Base-by-base conservation (phyloP, 176 grass and related monocot species). In the Eragrostis curvula region DNA sequence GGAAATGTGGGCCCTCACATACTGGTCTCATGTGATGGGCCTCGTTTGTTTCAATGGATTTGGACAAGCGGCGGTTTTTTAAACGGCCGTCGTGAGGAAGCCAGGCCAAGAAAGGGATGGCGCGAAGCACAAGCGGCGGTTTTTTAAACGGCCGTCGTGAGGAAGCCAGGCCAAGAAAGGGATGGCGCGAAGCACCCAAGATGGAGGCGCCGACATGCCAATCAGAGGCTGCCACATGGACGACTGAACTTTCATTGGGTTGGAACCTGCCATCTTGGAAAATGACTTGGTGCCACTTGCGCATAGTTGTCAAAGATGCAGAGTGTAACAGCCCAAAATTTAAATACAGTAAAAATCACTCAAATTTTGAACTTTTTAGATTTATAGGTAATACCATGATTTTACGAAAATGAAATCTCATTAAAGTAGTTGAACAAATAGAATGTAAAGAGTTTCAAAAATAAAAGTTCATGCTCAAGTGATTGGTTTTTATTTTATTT, bases 201-300 rank as follows among this genome's bases (percentile, higher is more conserved):
- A 21, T 9, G 48, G 51, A 67, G 80, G 53, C 50, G n/a, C 75
- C 86, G 81, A 68, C 81, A 79, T 13, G 1, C 67, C 58, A 74
- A 17, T 73, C 57, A 45, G 1, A 13, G 27, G 10, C 15, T 21
- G 27, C 57, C 86, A 83, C 27, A 39, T 88, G 49, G 59, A 27
- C 46, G 32, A 21, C 2, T 28, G 5, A 3, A 20, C 47, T 81
- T 73, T 66, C 10, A 23, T 12, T 44, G 25, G 16, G 18, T 36
- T 45, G 5, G 36, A 30, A 46, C 63, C 23, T 8, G 6, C 48
- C 40, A 6, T 41, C 30, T 9, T 42, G 45, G 63, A 84, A 68
- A 8, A 45, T 9, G 73, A 77, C 20, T 3, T 18, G 25, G 25
- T 6, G 43, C 43, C 43, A 45, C 32, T 36, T 36, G 3, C 32